Evolutionary conservation across 2,329 filamentous ascomycete species (phyloP).

Genomic region (Pseudonectria foliicola): DNA sequence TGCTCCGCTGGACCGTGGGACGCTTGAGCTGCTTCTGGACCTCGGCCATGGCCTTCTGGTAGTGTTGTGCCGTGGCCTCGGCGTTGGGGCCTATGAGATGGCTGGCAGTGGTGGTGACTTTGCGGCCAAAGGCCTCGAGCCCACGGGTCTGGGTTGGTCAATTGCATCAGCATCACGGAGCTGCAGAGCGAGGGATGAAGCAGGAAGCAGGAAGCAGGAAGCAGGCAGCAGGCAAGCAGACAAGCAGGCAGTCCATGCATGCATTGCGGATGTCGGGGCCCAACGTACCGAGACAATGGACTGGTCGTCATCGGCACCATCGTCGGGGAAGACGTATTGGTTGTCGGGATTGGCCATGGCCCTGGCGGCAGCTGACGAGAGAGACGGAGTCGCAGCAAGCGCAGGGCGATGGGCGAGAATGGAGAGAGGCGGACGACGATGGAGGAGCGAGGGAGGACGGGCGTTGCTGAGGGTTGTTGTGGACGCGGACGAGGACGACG

Average conservation of each 20-base stretch:
- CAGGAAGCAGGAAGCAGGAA: constrained; percentile 1
- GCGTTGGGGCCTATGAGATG: constrained; percentile 71
- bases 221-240: constrained; percentile 6
- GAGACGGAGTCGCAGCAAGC: constrained; percentile 12
- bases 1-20: constrained; percentile 76
- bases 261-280: constrained; percentile 7
- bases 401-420: constrained; percentile 11
- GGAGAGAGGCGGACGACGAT: no score
- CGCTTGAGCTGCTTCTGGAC: constrained; percentile 83
- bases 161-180: constrained; percentile 1
- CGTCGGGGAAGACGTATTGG: constrained; percentile 39
- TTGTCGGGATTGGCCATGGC: constrained; percentile 38
- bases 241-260: no score
- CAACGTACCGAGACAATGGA: constrained; percentile 37
- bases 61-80: constrained; percentile 54
- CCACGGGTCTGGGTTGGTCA: constrained; percentile 61
- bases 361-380: constrained; percentile 19
- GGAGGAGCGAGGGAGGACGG: no score
- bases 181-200: constrained; percentile 12
- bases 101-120: constrained; percentile 87
- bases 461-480: no score
- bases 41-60: constrained; percentile 80
- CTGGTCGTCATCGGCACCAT: constrained; percentile 39
- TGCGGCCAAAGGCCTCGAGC: constrained; percentile 86
- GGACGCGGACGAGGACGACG: no score